These are phyloP conservation scores for Xylariaceae sp. DNA, from an alignment of 2,329 filamentous ascomycete genomes.

Conservation along the genomic window DNA sequence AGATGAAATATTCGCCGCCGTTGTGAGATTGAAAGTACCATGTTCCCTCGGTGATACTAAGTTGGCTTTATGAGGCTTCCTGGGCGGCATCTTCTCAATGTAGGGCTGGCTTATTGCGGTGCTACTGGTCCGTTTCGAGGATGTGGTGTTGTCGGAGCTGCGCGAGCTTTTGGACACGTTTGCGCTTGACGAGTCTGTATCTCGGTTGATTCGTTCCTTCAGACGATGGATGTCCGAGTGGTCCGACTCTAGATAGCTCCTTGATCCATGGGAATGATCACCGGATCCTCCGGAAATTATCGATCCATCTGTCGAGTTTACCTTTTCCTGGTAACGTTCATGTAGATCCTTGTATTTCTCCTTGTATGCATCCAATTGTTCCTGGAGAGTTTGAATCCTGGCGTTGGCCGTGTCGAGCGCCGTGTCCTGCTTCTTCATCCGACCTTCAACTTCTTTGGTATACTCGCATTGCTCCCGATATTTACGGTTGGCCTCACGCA, in stretches of 20 bases:
- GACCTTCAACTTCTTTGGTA: not conserved
- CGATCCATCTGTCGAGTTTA: slow-evolving; percentile 4
- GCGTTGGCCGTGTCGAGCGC: slow-evolving; percentile 11
- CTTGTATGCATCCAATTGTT: slow-evolving; percentile 5
- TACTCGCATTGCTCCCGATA: slow-evolving; percentile 5
- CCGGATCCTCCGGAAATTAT: slow-evolving; percentile 7
- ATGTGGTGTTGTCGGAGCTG: slow-evolving; percentile 3
- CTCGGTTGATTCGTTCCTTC: slow-evolving; percentile 18
- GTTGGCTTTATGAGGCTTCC: not conserved
- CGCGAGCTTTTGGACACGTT: slow-evolving; percentile 11
- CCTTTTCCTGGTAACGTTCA: slow-evolving; percentile 5
- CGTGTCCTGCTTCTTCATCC: slow-evolving; percentile 15
- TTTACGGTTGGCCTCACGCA: not conserved
- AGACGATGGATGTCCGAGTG: slow-evolving; percentile 7
- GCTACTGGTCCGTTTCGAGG: slow-evolving; percentile 7
- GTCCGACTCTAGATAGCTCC: slow-evolving; percentile 5
- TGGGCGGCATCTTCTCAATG: slow-evolving; percentile 12
- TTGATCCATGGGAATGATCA: slow-evolving; percentile 5
- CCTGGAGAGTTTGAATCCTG: slow-evolving; percentile 4
- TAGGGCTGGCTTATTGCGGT: slow-evolving; percentile 9
- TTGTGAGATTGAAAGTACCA: slow-evolving; percentile 11
- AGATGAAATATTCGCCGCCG: slow-evolving; percentile 3
- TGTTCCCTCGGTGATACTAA: slow-evolving; percentile 12
- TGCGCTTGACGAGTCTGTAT: slow-evolving; percentile 5
- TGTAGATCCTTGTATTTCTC: slow-evolving; percentile 6